These are phyloP conservation scores for Penicillium sp. DNA, from an alignment of 2,329 filamentous ascomycete species.

Conservation along the genomic window DNA sequence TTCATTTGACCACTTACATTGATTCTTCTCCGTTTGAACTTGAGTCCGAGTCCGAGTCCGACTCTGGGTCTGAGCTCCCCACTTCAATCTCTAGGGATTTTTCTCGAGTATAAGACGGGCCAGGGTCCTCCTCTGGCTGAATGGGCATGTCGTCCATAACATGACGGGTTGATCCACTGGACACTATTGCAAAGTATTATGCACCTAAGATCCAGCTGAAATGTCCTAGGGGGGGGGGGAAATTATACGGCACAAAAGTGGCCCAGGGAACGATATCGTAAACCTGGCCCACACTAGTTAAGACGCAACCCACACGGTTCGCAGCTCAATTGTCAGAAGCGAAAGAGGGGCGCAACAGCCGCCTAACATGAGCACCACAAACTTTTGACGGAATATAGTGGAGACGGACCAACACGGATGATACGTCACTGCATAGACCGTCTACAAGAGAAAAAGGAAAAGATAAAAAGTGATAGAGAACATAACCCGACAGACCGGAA, in stretches of 20 bases:
- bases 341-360: constrained; percentile 1
- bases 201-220: not conserved
- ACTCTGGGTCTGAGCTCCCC: constrained; percentile 10
- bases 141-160: constrained; percentile 28
- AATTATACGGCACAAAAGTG: not conserved
- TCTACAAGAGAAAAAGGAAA: not conserved
- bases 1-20: constrained; percentile 22
- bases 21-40: constrained; percentile 21
- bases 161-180: constrained; percentile 21
- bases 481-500: constrained; percentile 5
- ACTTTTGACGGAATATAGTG: constrained; percentile 7
- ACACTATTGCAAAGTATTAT: not conserved
- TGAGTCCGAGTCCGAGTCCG: constrained; percentile 16
- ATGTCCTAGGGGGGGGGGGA: not conserved
- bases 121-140: constrained; percentile 17
- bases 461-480: constrained; percentile 1
- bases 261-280: not conserved
- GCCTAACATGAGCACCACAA: not conserved
- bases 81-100: not conserved
- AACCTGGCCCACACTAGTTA: not conserved
- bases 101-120: not conserved
- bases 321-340: not conserved
- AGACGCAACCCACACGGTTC: not conserved
- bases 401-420: constrained; percentile 1
- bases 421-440: constrained; percentile 8